phyloP scores from a whole-genome alignment of 345 rosid species.

The Aegle marmelos region DNA sequence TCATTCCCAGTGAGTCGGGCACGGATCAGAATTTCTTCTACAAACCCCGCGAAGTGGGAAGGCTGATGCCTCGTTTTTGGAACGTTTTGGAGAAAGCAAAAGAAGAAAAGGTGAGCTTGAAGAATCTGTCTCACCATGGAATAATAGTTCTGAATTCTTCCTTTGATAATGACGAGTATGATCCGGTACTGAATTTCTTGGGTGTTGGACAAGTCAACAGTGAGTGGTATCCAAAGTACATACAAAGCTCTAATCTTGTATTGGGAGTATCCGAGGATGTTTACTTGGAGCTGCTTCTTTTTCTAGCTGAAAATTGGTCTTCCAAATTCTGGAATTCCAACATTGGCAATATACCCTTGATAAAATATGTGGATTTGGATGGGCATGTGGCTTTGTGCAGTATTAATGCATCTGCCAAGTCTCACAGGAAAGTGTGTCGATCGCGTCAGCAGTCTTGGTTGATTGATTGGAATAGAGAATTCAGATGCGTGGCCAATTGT shows the following conservation, averaged over 20 bases:
- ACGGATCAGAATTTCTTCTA: constrained; percentile 54
- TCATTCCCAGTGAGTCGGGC: constrained; percentile 57
- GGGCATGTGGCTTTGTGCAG: constrained; percentile 39
- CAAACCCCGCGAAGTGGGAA: constrained; percentile 52
- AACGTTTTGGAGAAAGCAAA: constrained; percentile 49
- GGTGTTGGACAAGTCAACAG: constrained; percentile 37
- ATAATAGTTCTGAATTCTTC: constrained; percentile 39
- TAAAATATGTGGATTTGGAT: constrained; percentile 41
- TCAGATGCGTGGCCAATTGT: constrained; percentile 26
- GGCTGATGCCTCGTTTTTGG: constrained; percentile 63
- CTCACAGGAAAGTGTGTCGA: constrained; percentile 20
- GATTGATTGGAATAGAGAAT: constrained; percentile 52
- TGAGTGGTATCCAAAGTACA: constrained; percentile 64
- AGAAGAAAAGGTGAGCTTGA: constrained; percentile 42
- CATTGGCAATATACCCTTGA: constrained; percentile 40
- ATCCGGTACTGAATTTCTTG: constrained; percentile 46
- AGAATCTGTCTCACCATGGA: constrained; percentile 66
- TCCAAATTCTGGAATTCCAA: constrained; percentile 28
- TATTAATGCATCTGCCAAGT: constrained; percentile 15
- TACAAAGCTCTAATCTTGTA: constrained; percentile 50
- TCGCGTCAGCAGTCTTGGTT: constrained; percentile 36
- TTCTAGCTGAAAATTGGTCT: constrained; percentile 54
- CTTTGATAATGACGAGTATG: constrained; percentile 37
- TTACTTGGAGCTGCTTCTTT: constrained; percentile 47
- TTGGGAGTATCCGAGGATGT: constrained; percentile 42